These are phyloP conservation scores for Physcomitrium patens DNA, from an alignment of 225 moss, liverwort and hornwort species.

Conservation along the genomic window DNA sequence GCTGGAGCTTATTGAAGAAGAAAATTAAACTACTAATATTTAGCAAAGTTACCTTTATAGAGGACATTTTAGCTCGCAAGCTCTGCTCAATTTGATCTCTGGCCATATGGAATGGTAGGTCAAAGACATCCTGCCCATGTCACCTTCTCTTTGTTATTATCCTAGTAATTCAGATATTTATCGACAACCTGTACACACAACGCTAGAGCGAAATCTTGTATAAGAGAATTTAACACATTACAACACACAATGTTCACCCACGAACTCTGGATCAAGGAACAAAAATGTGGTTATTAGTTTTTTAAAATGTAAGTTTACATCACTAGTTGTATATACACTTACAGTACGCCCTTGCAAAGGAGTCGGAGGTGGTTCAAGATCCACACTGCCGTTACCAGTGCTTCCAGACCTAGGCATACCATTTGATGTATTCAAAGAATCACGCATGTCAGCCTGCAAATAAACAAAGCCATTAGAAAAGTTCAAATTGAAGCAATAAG, in stretches of 20 bases:
- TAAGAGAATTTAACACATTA: constrained; percentile 15
- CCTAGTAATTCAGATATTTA: constrained; percentile 14
- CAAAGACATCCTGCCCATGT: constrained; percentile 83
- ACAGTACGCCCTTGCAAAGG: constrained; percentile 77
- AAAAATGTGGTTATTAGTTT: not conserved
- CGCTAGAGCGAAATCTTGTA: constrained; percentile 15
- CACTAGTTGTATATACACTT: constrained; percentile 32
- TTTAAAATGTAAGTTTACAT: not conserved
- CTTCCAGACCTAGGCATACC: constrained; percentile 50
- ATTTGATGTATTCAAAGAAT: constrained; percentile 80
- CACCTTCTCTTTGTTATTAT: constrained; percentile 26
- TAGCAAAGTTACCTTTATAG: constrained; percentile 71
- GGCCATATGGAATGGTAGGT: constrained; percentile 95
- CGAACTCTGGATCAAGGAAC: constrained; percentile 6
- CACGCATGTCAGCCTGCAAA: constrained; percentile 85
- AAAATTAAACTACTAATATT: constrained; percentile 14
- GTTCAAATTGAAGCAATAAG: constrained; percentile 10
- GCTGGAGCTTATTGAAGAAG: constrained; percentile 8
- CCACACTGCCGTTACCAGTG: constrained; percentile 44
- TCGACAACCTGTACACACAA: constrained; percentile 9
- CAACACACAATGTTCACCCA: not conserved
- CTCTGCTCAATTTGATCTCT: constrained; percentile 96
- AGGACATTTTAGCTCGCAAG: constrained; percentile 84
- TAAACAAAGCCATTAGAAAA: too few species aligned
- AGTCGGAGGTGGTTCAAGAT: constrained; percentile 69